Base-by-base conservation (phyloP, 768 basidiomycete species). In the Mrakia blollopis region DNA sequence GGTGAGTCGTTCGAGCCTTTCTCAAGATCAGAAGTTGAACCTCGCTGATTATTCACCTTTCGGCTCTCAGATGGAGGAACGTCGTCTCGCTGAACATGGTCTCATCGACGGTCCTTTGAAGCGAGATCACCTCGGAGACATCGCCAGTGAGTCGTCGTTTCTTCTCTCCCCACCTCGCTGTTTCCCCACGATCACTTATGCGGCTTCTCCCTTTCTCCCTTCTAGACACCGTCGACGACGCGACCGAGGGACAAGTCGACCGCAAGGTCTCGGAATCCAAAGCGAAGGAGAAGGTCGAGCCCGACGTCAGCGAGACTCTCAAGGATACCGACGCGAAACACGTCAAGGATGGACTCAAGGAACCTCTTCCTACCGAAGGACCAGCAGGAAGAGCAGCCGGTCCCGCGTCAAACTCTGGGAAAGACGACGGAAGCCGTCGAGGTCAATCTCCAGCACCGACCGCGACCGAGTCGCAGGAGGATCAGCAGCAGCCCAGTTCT, bases 41-140 rank as follows among this genome's bases (percentile, higher is more conserved):
- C 6, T 73, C 23, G 35, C 47, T 32, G n/a, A n/a, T 23, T 10
- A 16, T 8, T 61, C 32, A 6, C 21, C 4, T 14, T 9, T 57
- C n/a, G 35, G 4, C 1, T 44, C 11, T 73, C 25, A 74, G 62
- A 78, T 78, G 73, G 77, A 78, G 30, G 77, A 78, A 21, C 76
- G 76, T 23, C 71, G 65, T 47, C 65, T 77, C 62, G 76, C 76
- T 23, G 76, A 72, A 41, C 76, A 77, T 39, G 65, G 62, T 13
- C 72, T 77, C 37, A 73, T 77, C 62, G 63, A 77, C n/a, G 76
- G 72, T 39, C 76, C 76, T 1, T 57, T 77, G 28, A 72, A 68
- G 37, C 62, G 76, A 28, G 70, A 77, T 52, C 60, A 35, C 13
- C 28, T 77, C 32, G 72, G 62, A 35, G 76, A 77, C 62, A 77